A percentile compares a stretch with the other conserved stretches of the same genome.
These are phyloP conservation scores for Knufia petricola DNA, from an alignment of 2,329 filamentous ascomycete species.

Conservation along the genomic window DNA sequence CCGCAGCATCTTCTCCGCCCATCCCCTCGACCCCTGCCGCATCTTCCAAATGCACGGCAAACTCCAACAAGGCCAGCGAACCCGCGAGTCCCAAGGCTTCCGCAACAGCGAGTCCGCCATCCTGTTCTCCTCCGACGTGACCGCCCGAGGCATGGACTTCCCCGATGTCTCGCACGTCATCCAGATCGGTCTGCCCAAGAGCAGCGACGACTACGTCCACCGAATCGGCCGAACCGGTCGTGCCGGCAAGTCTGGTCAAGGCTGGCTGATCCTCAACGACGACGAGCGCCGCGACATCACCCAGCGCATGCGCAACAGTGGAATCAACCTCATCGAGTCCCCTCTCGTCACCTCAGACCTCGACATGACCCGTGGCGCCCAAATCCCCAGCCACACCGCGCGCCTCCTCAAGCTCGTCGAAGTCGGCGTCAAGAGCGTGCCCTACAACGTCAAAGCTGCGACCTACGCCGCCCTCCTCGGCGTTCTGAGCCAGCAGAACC, in stretches of 20 bases:
- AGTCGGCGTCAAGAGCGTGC: conserved; percentile 28
- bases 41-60: conserved; percentile 63
- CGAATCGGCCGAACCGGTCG: conserved; percentile 33
- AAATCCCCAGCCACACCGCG: conserved; percentile 22
- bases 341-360: conserved; percentile 32
- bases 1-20: conserved; percentile 49
- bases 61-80: conserved; percentile 61
- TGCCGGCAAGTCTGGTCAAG: conserved; percentile 49
- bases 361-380: conserved; percentile 28
- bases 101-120: conserved; percentile 43
- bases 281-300: conserved; percentile 40
- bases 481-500: conserved; percentile 19
- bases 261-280: conserved; percentile 49
- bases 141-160: conserved; percentile 44
- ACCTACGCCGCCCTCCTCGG: conserved; percentile 26
- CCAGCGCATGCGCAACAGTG: conserved; percentile 43
- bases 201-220: conserved; percentile 40
- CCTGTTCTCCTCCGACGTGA: conserved; percentile 41
- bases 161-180: conserved; percentile 41
- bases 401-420: conserved; percentile 32
- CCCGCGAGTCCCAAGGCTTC: conserved; percentile 62
- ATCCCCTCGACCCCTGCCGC: conserved; percentile 56
- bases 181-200: conserved; percentile 42
- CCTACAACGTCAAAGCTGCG: conserved; percentile 23
- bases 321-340: conserved; percentile 40